These are phyloP conservation scores for Pleurotus pulmonarius DNA, from an alignment of 768 basidiomycete genomes.

Conservation along the genomic window DNA sequence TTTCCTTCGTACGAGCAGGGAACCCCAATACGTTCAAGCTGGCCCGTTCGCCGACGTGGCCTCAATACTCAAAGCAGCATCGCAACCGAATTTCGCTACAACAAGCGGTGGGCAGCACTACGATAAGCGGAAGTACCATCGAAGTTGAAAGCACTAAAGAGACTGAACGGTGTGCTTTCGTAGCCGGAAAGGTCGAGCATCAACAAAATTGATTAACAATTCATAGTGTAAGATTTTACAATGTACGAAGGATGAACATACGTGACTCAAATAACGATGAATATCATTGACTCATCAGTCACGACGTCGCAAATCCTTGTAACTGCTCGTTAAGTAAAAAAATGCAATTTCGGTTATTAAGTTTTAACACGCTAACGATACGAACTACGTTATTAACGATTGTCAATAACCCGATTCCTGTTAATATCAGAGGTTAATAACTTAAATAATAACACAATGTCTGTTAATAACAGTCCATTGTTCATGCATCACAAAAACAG, in stretches of 20 bases:
- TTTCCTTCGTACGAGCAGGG: constrained; percentile 57
- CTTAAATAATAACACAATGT: too few relatives aligned
- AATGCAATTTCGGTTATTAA: too few relatives aligned
- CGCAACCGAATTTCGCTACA: constrained; percentile 40
- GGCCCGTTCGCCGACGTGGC: constrained; percentile 47
- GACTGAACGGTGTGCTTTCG: constrained; percentile 39
- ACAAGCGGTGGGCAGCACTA: constrained; percentile 21
- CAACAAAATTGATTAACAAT: constrained; percentile 27
- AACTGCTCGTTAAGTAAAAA: too few relatives aligned
- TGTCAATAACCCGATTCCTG: too few relatives aligned
- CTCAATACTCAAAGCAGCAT: constrained; percentile 25
- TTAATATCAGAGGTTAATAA: too few relatives aligned
- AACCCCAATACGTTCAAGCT: constrained; percentile 57
- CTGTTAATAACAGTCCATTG: too few relatives aligned
- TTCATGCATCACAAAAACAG: too few relatives aligned
- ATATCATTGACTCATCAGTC: too few relatives aligned
- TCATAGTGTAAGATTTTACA: not conserved
- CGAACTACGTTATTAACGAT: too few relatives aligned
- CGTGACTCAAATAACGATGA: too few relatives aligned
- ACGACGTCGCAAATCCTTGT: too few relatives aligned
- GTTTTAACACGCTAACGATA: too few relatives aligned
- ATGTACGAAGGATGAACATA: not conserved
- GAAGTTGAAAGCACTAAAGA: constrained; percentile 27
- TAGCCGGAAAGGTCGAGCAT: constrained; percentile 25
- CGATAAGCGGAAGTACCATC: constrained; percentile 30